Percentiles rank a stretch among this genome's conserved stretches.
phyloP scores from a whole-genome alignment of 345 rosid genomes.

The Eucalyptus erythrocorys region DNA sequence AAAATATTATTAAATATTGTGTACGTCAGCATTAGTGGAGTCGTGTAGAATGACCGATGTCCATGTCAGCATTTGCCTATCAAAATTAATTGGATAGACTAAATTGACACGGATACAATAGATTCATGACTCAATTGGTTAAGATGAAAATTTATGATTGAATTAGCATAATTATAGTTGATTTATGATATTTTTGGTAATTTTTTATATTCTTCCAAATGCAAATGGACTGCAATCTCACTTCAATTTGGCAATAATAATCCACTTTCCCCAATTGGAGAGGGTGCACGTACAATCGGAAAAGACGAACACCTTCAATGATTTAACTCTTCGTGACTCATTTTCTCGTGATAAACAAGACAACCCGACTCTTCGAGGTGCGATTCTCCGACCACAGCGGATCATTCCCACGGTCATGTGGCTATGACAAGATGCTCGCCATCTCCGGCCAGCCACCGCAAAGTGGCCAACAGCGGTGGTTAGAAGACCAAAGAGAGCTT shows the following conservation, averaged over 20 bases:
- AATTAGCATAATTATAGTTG: too few relatives aligned
- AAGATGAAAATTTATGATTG: accelerated
- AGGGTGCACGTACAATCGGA: background rate
- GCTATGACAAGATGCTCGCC: background rate
- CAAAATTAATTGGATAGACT: background rate
- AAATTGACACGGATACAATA: accelerated
- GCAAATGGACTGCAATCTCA: background rate
- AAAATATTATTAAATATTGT: too few relatives aligned
- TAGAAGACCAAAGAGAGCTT: background rate
- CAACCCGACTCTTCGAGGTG: background rate
- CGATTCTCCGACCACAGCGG: background rate
- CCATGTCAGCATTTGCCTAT: accelerated
- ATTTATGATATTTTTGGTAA: too few relatives aligned
- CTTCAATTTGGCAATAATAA: background rate
- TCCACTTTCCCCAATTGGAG: background rate
- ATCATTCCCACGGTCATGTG: background rate
- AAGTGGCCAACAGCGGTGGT: background rate
- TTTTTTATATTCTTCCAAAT: background rate
- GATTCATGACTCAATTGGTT: accelerated
- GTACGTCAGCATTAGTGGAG: accelerated
- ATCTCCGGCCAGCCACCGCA: background rate
- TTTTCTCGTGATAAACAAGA: background rate
- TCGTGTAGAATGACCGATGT: accelerated
- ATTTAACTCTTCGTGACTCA: background rate
- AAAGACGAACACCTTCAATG: background rate